A percentile compares a stretch with the other conserved stretches of the same genome.
phyloP scores from a whole-genome alignment of 148 eudicot genomes.

The Persicaria maculosa region DNA sequence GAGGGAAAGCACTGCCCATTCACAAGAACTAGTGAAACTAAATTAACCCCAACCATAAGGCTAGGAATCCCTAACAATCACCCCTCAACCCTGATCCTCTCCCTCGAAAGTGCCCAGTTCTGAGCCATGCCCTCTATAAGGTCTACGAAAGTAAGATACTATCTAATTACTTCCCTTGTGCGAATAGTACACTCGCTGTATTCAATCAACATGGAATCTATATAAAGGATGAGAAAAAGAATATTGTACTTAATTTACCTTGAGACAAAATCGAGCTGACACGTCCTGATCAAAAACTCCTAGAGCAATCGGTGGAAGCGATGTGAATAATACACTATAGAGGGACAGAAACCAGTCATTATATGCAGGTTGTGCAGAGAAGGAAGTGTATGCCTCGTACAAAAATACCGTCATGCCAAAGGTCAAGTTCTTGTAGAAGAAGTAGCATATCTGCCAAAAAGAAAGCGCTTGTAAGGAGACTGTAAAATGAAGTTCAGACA shows the following conservation, averaged over 20 bases:
- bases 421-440: slow-evolving; percentile 56
- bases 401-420: slow-evolving; percentile 48
- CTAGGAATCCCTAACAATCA: too few species aligned
- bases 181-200: too few species aligned
- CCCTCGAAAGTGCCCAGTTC: too few species aligned
- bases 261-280: slow-evolving; percentile 49
- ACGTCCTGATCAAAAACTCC: slow-evolving; percentile 70
- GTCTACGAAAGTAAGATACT: too few species aligned
- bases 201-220: too few species aligned
- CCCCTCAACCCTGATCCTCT: too few species aligned
- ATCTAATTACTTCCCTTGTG: too few species aligned
- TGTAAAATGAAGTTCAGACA: background rate
- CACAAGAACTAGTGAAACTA: too few species aligned
- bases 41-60: too few species aligned
- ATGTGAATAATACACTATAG: slow-evolving; percentile 53
- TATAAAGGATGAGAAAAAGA: background rate
- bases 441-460: slow-evolving; percentile 56
- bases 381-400: slow-evolving; percentile 49
- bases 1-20: too few species aligned
- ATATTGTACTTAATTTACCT: slow-evolving; percentile 13
- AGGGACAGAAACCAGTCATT: slow-evolving; percentile 60
- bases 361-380: slow-evolving; percentile 51
- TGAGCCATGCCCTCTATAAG: too few species aligned
- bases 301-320: slow-evolving; percentile 52
- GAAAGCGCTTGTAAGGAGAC: background rate